Evolutionary conservation across 1,139 yeast genomes (phyloP).

Genomic region (Hemisphaericaspora subhashii): DNA sequence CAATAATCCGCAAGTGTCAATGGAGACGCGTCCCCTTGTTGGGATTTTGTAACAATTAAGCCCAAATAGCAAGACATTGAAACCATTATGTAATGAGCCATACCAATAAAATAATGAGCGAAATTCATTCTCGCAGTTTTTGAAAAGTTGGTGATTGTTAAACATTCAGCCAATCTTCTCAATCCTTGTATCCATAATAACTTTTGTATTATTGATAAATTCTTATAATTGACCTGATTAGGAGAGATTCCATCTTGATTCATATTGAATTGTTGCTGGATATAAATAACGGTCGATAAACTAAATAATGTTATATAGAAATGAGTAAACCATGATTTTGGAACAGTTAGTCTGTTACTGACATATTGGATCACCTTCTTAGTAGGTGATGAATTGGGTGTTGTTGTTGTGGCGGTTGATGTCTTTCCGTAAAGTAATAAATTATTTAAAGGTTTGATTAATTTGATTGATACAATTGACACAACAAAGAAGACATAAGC

Average conservation of each 20-base stretch:
- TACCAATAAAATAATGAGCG: constrained; percentile 74
- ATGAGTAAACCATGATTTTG: constrained; percentile 50
- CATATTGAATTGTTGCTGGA: constrained; percentile 9
- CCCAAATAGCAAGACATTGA: constrained; percentile 22
- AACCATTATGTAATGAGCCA: constrained; percentile 56
- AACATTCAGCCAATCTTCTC: constrained; percentile 65
- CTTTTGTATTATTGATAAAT: constrained; percentile 17
- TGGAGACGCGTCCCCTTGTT: no score
- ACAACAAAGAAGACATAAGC: constrained; percentile 7
- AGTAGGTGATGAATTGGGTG: neutral
- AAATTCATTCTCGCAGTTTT: constrained; percentile 63
- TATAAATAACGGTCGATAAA: constrained; percentile 9
- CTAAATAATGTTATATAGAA: constrained; percentile 40
- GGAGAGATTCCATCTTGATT: constrained; percentile 10
- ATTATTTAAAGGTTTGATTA: constrained; percentile 15
- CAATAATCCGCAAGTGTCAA: constrained; percentile 17
- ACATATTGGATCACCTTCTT: constrained; percentile 5
- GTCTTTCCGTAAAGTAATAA: constrained; percentile 24
- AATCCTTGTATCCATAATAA: constrained; percentile 53
- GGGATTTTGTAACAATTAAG: no score
- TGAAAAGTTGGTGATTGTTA: constrained; percentile 48
- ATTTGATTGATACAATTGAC: constrained; percentile 15
- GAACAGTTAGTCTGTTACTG: constrained; percentile 33
- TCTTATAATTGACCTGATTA: constrained; percentile 15
- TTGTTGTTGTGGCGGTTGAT: neutral